phyloP scores from a whole-genome alignment of 139 green algal genomes.

The Spirogloea muscicola region DNA sequence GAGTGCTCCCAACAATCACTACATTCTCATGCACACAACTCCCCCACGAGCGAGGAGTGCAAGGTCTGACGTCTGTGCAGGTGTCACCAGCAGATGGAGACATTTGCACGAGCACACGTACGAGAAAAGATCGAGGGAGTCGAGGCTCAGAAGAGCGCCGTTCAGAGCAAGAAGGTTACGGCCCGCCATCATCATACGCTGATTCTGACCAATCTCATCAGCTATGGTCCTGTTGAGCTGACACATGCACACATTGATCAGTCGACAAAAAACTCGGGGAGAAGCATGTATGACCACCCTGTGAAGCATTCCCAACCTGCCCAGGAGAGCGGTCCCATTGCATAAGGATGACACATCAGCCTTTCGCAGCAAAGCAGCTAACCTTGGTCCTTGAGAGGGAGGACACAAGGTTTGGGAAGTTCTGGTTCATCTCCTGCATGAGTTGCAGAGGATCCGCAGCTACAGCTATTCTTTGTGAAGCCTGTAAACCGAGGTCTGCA shows the following conservation, averaged over 20 bases:
- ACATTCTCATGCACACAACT: too few species aligned
- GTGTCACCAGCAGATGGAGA: too few species aligned
- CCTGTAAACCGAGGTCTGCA: conserved; percentile 79
- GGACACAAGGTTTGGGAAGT: conserved; percentile 76
- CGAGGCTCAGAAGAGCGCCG: conserved; percentile 26
- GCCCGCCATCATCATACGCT: conserved; percentile 19
- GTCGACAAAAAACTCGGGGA: background rate
- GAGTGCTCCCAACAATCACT: too few species aligned
- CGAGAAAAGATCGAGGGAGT: conserved; percentile 44
- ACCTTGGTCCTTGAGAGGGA: conserved; percentile 59
- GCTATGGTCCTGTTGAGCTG: conserved; percentile 21
- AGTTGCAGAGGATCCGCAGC: conserved; percentile 68
- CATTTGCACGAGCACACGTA: too few species aligned
- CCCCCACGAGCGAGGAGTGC: too few species aligned
- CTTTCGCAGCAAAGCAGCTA: too few species aligned
- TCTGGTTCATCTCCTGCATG: conserved; percentile 75
- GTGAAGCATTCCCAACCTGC: too few species aligned
- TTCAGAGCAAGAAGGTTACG: conserved; percentile 41
- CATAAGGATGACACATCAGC: too few species aligned
- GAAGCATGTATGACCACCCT: too few species aligned
- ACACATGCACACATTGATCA: background rate
- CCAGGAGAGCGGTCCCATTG: too few species aligned
- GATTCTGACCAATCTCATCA: conserved; percentile 32
- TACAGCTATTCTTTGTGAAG: conserved; percentile 64
- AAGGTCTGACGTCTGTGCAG: too few species aligned